These are phyloP conservation scores for Candida sakaeoensis DNA, from an alignment of 805 yeast genomes.

Conservation along the genomic window DNA sequence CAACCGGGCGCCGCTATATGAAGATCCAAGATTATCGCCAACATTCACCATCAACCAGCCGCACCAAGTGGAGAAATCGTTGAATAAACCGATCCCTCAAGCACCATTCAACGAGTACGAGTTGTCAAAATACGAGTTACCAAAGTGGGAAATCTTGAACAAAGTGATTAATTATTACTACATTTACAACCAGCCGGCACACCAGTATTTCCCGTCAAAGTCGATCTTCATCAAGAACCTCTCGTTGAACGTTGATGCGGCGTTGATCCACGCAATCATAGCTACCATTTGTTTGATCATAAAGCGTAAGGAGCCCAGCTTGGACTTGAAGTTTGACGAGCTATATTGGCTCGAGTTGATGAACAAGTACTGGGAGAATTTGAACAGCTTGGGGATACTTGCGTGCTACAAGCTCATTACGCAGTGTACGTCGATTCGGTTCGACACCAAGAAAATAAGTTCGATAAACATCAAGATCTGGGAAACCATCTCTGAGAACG, in stretches of 20 bases:
- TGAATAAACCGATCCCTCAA: background rate
- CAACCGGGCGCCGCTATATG: background rate
- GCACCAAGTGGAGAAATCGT: background rate
- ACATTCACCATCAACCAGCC: background rate
- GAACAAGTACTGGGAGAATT: conserved; percentile 21
- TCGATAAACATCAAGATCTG: conserved; percentile 17
- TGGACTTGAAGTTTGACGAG: conserved; percentile 14
- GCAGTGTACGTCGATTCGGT: conserved; percentile 12
- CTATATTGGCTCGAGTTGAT: conserved; percentile 19
- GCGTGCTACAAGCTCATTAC: conserved; percentile 18
- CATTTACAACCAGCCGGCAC: conserved; percentile 17
- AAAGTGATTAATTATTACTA: conserved; percentile 22
- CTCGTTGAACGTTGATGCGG: conserved; percentile 18
- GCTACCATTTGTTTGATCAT: conserved; percentile 17
- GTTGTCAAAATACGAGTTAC: conserved; percentile 20
- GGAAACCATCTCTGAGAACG: conserved; percentile 17
- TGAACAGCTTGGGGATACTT: conserved; percentile 25
- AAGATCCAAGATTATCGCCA: background rate
- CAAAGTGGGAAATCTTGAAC: conserved; percentile 18
- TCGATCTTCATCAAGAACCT: conserved; percentile 16
- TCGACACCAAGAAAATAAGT: conserved; percentile 11
- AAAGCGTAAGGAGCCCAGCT: conserved; percentile 8
- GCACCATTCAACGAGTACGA: conserved; percentile 12
- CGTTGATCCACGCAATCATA: conserved; percentile 24
- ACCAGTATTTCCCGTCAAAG: conserved; percentile 20